Conservation (phyloP, 1,284 basidiomycete genomes). For the Ceratobasidium sp. region DNA sequence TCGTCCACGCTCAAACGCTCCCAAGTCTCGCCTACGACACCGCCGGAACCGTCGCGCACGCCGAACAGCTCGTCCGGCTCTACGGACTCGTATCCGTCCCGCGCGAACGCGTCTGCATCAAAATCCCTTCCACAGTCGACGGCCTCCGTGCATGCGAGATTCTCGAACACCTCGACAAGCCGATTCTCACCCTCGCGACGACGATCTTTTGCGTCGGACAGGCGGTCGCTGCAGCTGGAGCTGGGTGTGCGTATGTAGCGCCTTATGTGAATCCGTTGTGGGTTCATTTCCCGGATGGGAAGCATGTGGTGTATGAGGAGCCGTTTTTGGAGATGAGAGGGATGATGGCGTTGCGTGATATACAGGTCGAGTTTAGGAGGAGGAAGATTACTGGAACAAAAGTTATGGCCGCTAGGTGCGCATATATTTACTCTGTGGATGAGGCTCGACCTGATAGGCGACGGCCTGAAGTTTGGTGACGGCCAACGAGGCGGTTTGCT, state of each 20-base stretch:
- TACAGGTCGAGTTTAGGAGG: conserved; percentile 50
- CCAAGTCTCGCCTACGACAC: conserved; percentile 50
- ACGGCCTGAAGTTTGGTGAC: conserved; percentile 49
- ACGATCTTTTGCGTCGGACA: conserved; percentile 54
- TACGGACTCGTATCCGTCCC: conserved; percentile 48
- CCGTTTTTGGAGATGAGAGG: conserved; percentile 51
- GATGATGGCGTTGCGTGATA: conserved; percentile 50
- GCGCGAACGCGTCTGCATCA: conserved; percentile 54
- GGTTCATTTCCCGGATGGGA: conserved; percentile 53
- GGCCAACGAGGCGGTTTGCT: conserved; percentile 50
- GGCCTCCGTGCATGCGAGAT: conserved; percentile 54
- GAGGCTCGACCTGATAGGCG: not conserved
- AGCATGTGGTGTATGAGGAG: conserved; percentile 49
- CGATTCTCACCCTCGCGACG: conserved; percentile 54
- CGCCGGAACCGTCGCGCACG: conserved; percentile 50
- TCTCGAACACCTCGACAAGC: conserved; percentile 49
- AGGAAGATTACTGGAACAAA: conserved; percentile 48
- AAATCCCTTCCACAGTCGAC: conserved; percentile 55
- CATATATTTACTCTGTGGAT: not conserved
- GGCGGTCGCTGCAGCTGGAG: conserved; percentile 53
- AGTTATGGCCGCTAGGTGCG: conserved; percentile 53
- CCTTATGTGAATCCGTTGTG: conserved; percentile 56
- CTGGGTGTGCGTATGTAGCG: conserved; percentile 53
- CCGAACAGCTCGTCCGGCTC: conserved; percentile 49
- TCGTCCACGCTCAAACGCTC: conserved; percentile 51